Percentiles rank a stretch among this genome's conserved stretches.
These are phyloP conservation scores for Isabelozyma pseudorhagii DNA, from an alignment of 805 yeast genomes.

Conservation along the genomic window DNA sequence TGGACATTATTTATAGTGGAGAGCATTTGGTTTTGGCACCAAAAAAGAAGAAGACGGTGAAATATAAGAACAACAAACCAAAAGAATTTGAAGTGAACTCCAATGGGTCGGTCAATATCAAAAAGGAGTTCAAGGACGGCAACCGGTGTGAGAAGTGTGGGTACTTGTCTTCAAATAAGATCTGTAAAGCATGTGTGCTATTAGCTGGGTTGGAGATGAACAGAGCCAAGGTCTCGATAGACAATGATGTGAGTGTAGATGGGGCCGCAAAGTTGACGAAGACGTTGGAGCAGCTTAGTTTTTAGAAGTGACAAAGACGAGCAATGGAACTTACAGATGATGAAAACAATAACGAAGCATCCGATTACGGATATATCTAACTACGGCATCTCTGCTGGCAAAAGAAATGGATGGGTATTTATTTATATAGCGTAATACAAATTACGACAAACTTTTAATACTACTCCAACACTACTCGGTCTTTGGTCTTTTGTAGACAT, in stretches of 20 bases:
- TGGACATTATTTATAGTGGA: constrained; percentile 93
- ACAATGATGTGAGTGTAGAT: constrained; percentile 46
- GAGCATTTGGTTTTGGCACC: constrained; percentile 72
- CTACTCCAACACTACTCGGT: background rate
- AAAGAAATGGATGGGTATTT: no score
- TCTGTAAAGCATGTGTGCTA: constrained; percentile 91
- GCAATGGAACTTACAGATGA: no score
- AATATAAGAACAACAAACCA: constrained; percentile 26
- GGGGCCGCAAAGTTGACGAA: constrained; percentile 66
- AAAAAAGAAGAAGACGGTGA: constrained; percentile 45
- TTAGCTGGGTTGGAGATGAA: constrained; percentile 79
- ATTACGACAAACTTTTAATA: background rate
- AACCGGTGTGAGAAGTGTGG: constrained; percentile 87
- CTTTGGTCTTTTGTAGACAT: constrained; percentile 14
- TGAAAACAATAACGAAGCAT: no score
- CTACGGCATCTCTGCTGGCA: no score
- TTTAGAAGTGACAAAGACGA: constrained; percentile 29
- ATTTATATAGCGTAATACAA: background rate
- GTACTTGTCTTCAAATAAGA: constrained; percentile 78
- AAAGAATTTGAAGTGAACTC: constrained; percentile 51
- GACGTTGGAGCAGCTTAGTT: constrained; percentile 61
- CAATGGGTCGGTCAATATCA: constrained; percentile 60
- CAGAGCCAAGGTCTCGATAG: constrained; percentile 64
- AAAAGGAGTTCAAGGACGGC: constrained; percentile 50
- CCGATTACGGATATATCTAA: no score